A percentile compares a stretch with the other conserved stretches of the same genome.
Evolutionary conservation across 2,329 filamentous ascomycete genomes (phyloP).

Genomic region (Phaeosphaeriaceae sp.): DNA sequence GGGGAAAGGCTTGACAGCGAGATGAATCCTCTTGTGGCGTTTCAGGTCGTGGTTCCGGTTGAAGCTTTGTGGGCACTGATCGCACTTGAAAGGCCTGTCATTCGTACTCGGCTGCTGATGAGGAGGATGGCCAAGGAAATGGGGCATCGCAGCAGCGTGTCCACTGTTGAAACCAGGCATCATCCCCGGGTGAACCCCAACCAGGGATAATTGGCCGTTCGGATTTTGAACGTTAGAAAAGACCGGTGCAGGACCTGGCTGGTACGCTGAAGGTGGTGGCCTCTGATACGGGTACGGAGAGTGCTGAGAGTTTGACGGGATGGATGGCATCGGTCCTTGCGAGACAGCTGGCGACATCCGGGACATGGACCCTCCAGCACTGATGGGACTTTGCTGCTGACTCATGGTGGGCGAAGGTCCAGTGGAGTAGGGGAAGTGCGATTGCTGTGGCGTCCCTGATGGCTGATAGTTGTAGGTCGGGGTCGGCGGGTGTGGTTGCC

Average conservation of each 20-base stretch:
- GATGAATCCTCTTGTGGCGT: constrained; percentile 91
- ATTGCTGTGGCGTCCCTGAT: constrained; percentile 59
- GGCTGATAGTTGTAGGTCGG: constrained; percentile 69
- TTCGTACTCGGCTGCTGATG: constrained; percentile 63
- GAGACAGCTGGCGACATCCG: constrained; percentile 62
- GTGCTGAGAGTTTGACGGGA: constrained; percentile 55
- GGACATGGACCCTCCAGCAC: constrained; percentile 53
- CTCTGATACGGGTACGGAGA: constrained; percentile 57
- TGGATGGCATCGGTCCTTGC: constrained; percentile 52
- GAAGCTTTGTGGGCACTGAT: constrained; percentile 90
- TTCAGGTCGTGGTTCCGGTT: constrained; percentile 97
- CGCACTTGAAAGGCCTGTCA: constrained; percentile 93
- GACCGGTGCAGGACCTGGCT: constrained; percentile 66
- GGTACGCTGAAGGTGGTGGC: constrained; percentile 49
- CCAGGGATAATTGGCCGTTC: constrained; percentile 72
- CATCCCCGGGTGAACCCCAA: constrained; percentile 67
- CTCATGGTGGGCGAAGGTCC: constrained; percentile 54
- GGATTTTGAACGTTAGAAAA: constrained; percentile 82
- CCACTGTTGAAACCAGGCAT: constrained; percentile 66
- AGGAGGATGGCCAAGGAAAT: constrained; percentile 61
- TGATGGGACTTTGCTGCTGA: constrained; percentile 57
- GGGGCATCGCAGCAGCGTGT: constrained; percentile 70
- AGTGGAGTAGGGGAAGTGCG: constrained; percentile 56
- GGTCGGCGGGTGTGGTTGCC: constrained; percentile 65
- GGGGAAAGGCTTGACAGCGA: constrained; percentile 94